Evolutionary conservation across 306 rosid genomes (phyloP), one percentile per base, ranked within the genome.

Genomic region (Ormosia semicastrata): DNA sequence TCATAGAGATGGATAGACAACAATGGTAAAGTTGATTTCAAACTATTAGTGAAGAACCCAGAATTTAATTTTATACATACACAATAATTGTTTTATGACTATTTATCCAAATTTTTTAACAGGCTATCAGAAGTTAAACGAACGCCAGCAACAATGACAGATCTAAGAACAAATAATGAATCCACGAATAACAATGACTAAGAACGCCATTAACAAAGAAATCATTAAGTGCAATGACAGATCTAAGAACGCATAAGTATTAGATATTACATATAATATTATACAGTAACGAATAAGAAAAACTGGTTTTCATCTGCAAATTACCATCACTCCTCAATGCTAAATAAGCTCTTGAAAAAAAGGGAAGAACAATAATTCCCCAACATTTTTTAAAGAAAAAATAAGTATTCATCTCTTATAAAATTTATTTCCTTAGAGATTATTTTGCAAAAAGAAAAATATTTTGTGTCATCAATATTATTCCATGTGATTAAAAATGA

Each of bases 251-350:
- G 4, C 53, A 24, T 39, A 4, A 67, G 57, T 30, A 78, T 24
- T 43, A 32, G 6, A 30, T 43, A 8, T 70, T 47, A 29, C 13
- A 53, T 37, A 58, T 10, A 24, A 73, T 34, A 40, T 6, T 40
- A 71, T 33, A 71, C 8, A 24, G 1, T 34, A 56, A 66, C 29
- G 2, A 53, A 62, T 29, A 53, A 41, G 75, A 39, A 44, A 14
- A 76, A 71, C 46, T 77, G 24, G 77, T 57, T 80, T 52, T 79
- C 83, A 50, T 37, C 69, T 17, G 64, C 14, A 11, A 54, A n/a
- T 17, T 24, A 10, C 65, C 44, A 29, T 0, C 13, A 13, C 7
- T n/a, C 12, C 6, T 3, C 9, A 9, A 40, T 6, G 30, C 64
- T 52, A 56, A 52, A 52, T 24, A 24, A 24, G 24, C 24, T 24